These are phyloP conservation scores for Echinochloa phyllopogon DNA, from an alignment of 176 grass and related monocot species.

Conservation along the genomic window DNA sequence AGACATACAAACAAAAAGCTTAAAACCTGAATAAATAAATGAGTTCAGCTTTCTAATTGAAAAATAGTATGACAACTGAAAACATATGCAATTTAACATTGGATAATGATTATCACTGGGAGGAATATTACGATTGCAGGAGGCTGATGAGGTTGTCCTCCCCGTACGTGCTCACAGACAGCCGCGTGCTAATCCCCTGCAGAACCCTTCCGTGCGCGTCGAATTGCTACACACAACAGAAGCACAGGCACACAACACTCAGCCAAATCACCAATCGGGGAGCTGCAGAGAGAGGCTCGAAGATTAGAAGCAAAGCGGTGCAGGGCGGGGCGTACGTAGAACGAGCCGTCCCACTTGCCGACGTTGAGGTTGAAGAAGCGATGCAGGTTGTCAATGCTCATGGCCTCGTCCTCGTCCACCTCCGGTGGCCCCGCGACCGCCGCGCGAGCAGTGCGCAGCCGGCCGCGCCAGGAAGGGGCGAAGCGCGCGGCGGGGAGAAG, in stretches of 20 bases:
- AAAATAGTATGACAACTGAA: neutral
- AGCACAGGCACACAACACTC: neutral
- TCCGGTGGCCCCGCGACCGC: constrained; percentile 48
- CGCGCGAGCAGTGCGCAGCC: constrained; percentile 40
- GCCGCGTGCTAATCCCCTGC: constrained; percentile 71
- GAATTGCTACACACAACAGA: constrained; percentile 74
- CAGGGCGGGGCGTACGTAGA: constrained; percentile 52
- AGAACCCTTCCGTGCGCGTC: constrained; percentile 68
- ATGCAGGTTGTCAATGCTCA: constrained; percentile 79
- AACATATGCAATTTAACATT: neutral
- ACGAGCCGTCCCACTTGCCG: constrained; percentile 75
- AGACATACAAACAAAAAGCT: neutral
- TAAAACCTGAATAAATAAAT: neutral
- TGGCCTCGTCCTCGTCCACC: constrained; percentile 61
- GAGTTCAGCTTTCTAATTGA: neutral
- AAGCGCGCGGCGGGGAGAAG: neutral
- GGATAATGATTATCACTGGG: neutral
- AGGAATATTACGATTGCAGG: constrained; percentile 71
- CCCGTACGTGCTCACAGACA: constrained; percentile 84
- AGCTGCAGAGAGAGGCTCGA: neutral
- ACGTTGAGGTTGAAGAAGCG: constrained; percentile 80
- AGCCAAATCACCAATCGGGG: neutral
- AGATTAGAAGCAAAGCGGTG: constrained; percentile 12
- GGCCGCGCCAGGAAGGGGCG: constrained; percentile 13
- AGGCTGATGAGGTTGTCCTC: constrained; percentile 90